Percentiles rank a stretch among this genome's conserved stretches.
These are phyloP conservation scores for Capronia americana DNA, from an alignment of 2,329 filamentous ascomycete species.

Conservation along the genomic window DNA sequence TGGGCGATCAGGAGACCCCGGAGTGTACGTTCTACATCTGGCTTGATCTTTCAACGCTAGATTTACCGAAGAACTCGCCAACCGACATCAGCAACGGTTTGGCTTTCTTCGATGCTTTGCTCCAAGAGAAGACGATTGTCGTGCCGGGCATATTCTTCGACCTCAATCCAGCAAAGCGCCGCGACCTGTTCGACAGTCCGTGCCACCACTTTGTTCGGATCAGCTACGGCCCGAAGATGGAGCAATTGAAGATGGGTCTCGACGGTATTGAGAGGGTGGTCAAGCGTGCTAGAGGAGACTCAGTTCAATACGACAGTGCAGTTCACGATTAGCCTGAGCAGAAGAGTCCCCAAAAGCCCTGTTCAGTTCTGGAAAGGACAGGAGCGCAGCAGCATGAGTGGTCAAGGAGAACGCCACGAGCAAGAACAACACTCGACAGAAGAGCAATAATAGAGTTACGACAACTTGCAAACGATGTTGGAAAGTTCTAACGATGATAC, in stretches of 20 bases:
- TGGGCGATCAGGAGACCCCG: conserved; percentile 75
- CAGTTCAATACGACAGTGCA: conserved; percentile 27
- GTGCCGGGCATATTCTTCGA: conserved; percentile 99
- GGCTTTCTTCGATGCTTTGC: conserved; percentile 94
- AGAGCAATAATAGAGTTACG: neutral
- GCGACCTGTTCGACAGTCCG: conserved; percentile 91
- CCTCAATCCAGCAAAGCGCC: conserved; percentile 84
- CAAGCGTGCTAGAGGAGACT: conserved; percentile 51
- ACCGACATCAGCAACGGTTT: conserved; percentile 82
- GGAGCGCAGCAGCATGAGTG: conserved; percentile 11
- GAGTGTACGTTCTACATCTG: conserved; percentile 96
- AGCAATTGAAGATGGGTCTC: conserved; percentile 76
- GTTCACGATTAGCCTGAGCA: conserved; percentile 33
- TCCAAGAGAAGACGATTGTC: conserved; percentile 93
- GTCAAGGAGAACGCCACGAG: neutral
- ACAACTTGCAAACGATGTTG: neutral
- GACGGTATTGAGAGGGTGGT: conserved; percentile 86
- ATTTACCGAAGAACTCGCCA: conserved; percentile 64
- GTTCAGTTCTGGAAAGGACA: conserved; percentile 17
- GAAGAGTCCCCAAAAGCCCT: conserved; percentile 20
- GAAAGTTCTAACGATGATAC: conserved; percentile 9
- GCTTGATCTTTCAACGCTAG: conserved; percentile 63
- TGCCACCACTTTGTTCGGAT: conserved; percentile 91
- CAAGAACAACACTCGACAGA: neutral
- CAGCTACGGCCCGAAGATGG: conserved; percentile 80